phyloP scores from a whole-genome alignment of 177 flowering plant species.

The Vitis hybrid region DNA sequence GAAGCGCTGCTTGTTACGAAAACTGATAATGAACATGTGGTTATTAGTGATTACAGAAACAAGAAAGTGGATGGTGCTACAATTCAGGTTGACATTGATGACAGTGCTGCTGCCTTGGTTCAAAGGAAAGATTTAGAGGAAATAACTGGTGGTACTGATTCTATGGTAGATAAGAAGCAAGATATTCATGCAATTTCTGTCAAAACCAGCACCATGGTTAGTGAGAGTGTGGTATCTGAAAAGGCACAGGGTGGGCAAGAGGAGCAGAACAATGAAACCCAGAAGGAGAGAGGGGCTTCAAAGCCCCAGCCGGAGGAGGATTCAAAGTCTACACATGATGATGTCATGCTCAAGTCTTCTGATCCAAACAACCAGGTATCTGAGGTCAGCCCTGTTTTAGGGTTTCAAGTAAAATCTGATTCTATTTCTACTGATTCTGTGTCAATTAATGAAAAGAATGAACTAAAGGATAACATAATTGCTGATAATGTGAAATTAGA shows the following conservation, averaged over 20 bases:
- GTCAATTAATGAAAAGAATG: slow-evolving; percentile 90
- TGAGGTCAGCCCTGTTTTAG: slow-evolving; percentile 85
- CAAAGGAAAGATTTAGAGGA: slow-evolving; percentile 25
- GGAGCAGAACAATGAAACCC: slow-evolving; percentile 22
- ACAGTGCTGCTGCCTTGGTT: slow-evolving; percentile 1
- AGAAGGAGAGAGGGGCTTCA: slow-evolving; percentile 24
- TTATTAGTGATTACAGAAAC: slow-evolving; percentile 8
- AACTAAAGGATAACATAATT: slow-evolving; percentile 87
- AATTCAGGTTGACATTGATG: slow-evolving; percentile 27
- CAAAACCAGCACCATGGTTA: slow-evolving; percentile 21
- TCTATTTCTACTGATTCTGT: slow-evolving; percentile 92
- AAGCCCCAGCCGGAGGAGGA: slow-evolving; percentile 30
- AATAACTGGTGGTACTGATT: slow-evolving; percentile 5
- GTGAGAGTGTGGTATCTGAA: slow-evolving; percentile 33
- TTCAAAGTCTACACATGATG: slow-evolving; percentile 24
- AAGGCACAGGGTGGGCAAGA: slow-evolving; percentile 24
- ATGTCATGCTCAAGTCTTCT: slow-evolving; percentile 30
- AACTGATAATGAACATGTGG: slow-evolving; percentile 18
- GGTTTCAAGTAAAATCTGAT: slow-evolving; percentile 85
- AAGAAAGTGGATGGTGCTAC: slow-evolving; percentile 25
- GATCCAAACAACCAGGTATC: slow-evolving; percentile 70
- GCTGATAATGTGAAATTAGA: slow-evolving; percentile 92
- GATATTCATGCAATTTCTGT: slow-evolving; percentile 20
- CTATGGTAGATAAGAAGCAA: slow-evolving; percentile 18
- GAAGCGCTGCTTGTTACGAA: slow-evolving; percentile 12